Base-by-base conservation (phyloP, 371 early-diverging fungal species). In the Dentiscutata heterogama region DNA sequence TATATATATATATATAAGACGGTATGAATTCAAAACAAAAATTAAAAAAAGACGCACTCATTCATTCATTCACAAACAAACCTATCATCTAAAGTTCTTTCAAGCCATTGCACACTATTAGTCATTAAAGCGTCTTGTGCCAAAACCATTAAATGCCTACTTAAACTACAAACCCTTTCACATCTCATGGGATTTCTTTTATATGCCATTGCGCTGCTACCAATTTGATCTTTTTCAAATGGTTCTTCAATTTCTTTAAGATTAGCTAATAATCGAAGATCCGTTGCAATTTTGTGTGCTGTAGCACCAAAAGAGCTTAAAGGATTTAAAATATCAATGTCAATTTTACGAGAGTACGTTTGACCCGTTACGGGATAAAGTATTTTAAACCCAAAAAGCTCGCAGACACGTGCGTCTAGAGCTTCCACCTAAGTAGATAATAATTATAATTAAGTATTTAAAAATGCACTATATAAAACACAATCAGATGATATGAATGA, bases 121-220 rank as follows among this genome's bases (percentile, higher is more conserved):
- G 98, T 99, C 81, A 95, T 93, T 61, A 96, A 88, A 50, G 97
- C 94, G 86, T 99, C 94, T 84, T 93, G 93, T 76, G 93, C 91
- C 13, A 99, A 91, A n/a, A 95, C 90, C 94, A 97, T 96, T 83
- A 99, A 90, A 86, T 99, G 99, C 78, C 99, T 95, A n/a, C 97
- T 88, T 75, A 99, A 92, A 50, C 96, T 93, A 91, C 98, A 98
- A 51, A 97, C 95, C 84, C 99, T 96, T 85, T 99, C 99, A 84
- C 94, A 95, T 67, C 98, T 94, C 98, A 99, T 99, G 51, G 99
- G 99, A 91, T 99, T 99, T 84, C 99, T 95, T 94, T 99, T 99
- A 91, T 99, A 99, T 78, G 99, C 99, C 99, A 99, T 98, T 74
- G 99, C 99, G 51, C 97, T 97, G 54, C 95, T 94, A 16, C 99